Conservation (phyloP, 1,284 basidiomycete species). For the Mycosarcoma maydis region DNA sequence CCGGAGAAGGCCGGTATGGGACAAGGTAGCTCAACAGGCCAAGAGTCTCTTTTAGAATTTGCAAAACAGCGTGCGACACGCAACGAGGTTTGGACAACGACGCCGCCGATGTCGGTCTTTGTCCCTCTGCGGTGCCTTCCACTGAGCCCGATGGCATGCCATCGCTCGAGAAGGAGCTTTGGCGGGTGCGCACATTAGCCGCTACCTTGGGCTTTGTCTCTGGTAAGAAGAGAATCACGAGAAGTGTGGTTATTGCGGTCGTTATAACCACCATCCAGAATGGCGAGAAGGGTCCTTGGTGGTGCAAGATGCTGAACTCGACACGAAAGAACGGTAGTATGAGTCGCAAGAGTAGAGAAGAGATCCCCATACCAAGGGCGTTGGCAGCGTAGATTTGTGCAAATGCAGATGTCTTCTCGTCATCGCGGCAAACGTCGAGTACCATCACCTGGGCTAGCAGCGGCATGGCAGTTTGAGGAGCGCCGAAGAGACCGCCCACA, state of each 20-base stretch:
- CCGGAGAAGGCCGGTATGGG: constrained; percentile 18
- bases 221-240: constrained; percentile 10
- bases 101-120: background rate
- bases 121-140: background rate
- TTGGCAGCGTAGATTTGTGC: constrained; percentile 8
- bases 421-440: constrained; percentile 26
- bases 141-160: background rate
- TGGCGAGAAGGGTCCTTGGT: constrained; percentile 34
- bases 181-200: background rate
- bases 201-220: constrained; percentile 13
- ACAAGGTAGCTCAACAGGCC: constrained; percentile 26
- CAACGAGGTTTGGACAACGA: background rate
- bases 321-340: constrained; percentile 23
- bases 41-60: constrained; percentile 5
- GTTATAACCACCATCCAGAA: constrained; percentile 12
- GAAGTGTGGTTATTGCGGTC: background rate
- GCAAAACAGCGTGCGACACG: background rate
- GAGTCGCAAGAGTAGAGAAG: constrained; percentile 11
- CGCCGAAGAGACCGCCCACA: constrained; percentile 14
- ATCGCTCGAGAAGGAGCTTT: constrained; percentile 13
- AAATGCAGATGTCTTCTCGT: constrained; percentile 31
- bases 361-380: constrained; percentile 20
- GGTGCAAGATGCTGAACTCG: constrained; percentile 33
- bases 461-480: constrained; percentile 4
- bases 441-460: constrained; percentile 30